These are phyloP conservation scores for Aspergillus haitiensis DNA, from an alignment of 495 filamentous ascomycete genomes.

Conservation along the genomic window DNA sequence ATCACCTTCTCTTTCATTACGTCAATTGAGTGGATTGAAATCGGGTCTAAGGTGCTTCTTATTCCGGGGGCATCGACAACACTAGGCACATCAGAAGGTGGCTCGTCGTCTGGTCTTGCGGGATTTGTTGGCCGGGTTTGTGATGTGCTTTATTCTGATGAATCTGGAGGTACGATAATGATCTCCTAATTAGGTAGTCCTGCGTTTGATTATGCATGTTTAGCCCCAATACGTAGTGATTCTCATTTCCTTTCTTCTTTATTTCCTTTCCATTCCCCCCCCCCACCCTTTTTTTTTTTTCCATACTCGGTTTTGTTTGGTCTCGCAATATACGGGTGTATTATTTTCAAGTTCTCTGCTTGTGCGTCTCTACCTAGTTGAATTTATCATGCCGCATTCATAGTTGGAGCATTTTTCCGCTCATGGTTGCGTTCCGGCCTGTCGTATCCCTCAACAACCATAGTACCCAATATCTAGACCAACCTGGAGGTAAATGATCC, in stretches of 20 bases:
- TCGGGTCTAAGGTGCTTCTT: slow-evolving; percentile 75
- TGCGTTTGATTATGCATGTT: not conserved
- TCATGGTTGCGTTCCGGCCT: too few species aligned
- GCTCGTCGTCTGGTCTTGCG: slow-evolving; percentile 41
- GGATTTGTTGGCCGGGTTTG: slow-evolving; percentile 50
- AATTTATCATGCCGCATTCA: too few species aligned
- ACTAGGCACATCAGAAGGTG: slow-evolving; percentile 33
- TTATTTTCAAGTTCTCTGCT: too few species aligned
- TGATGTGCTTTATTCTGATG: slow-evolving; percentile 36
- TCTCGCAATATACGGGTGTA: too few species aligned
- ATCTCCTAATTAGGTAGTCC: not conserved
- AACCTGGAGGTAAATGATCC: not conserved
- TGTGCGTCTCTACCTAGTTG: too few species aligned
- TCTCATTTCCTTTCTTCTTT: not conserved
- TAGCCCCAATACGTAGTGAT: not conserved
- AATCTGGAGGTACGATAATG: slow-evolving; percentile 1
- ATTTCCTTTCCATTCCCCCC: too few species aligned
- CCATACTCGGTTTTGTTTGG: too few species aligned
- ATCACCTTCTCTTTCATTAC: slow-evolving; percentile 75
- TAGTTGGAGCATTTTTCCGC: too few species aligned
- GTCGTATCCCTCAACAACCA: too few species aligned
- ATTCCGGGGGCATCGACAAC: slow-evolving; percentile 59
- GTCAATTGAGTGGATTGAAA: slow-evolving; percentile 81
- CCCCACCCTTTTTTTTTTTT: too few species aligned
- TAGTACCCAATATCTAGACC: not conserved